phyloP scores from a whole-genome alignment of 2,329 filamentous ascomycete genomes.

The Domatiomyces globalis region DNA sequence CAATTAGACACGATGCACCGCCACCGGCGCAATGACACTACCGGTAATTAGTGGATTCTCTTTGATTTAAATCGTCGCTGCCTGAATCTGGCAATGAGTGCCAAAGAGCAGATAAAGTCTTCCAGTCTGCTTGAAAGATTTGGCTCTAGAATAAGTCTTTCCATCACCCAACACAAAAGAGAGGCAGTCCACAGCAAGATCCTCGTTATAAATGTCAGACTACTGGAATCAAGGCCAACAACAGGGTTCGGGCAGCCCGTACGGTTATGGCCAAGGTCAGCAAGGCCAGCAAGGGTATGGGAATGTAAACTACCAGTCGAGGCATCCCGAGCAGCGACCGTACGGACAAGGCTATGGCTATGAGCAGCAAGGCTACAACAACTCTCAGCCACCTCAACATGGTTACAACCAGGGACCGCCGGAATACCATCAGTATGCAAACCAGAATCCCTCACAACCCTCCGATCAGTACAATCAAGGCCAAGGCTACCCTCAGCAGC shows the following conservation, averaged over 20 bases:
- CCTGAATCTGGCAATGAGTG: too few species aligned
- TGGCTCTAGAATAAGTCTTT: background rate
- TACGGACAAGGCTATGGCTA: background rate
- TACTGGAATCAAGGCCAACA: background rate
- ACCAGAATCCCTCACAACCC: slow-evolving; percentile 5
- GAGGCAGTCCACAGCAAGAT: background rate
- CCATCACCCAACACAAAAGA: too few species aligned
- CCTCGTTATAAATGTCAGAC: background rate
- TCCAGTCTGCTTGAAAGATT: background rate
- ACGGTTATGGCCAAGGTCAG: background rate
- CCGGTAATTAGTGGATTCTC: too few species aligned
- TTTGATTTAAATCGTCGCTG: too few species aligned
- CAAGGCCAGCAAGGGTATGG: too few species aligned
- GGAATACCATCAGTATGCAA: slow-evolving; percentile 3
- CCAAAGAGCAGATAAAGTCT: too few species aligned
- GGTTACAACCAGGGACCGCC: slow-evolving; percentile 9
- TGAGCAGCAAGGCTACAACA: slow-evolving; percentile 8
- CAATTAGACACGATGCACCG: background rate
- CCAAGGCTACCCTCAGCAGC: slow-evolving; percentile 4
- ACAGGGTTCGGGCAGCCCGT: background rate
- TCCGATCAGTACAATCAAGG: slow-evolving; percentile 5
- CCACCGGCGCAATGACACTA: background rate
- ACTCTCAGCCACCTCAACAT: slow-evolving; percentile 3
- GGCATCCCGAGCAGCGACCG: too few species aligned
- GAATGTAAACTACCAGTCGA: too few species aligned